Evolutionary conservation across 1,284 basidiomycete genomes (phyloP).

Genomic region (Ganoderma sp.): DNA sequence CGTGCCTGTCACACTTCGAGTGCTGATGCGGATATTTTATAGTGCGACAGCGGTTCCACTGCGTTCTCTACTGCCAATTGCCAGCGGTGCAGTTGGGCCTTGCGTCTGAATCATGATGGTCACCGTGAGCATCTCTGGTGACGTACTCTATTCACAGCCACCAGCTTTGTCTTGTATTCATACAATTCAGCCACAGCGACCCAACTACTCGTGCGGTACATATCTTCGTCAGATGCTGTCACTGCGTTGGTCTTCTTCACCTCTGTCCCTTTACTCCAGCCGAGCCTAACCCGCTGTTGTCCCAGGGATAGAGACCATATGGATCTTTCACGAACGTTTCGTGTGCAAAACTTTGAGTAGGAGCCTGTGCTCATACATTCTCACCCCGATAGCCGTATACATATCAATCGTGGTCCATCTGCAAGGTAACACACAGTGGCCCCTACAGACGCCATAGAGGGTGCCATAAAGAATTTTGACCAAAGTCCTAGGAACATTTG

Average conservation of each 20-base stretch:
- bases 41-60: constrained; percentile 34
- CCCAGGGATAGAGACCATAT: constrained; percentile 49
- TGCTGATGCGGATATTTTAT: constrained; percentile 7
- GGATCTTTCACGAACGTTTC: neutral
- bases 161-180: neutral
- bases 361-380: neutral
- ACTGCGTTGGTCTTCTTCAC: constrained; percentile 29
- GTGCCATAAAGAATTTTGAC: neutral
- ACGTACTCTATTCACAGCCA: neutral
- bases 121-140: constrained; percentile 34
- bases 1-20: neutral
- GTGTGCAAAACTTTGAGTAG: neutral
- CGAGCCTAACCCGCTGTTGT: constrained; percentile 1
- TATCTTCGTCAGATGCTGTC: constrained; percentile 26
- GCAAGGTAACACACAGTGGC: neutral
- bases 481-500: neutral
- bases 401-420: neutral
- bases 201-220: constrained; percentile 27
- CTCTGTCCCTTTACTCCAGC: neutral
- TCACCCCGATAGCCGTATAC: neutral
- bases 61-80: constrained; percentile 28
- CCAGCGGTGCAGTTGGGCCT: constrained; percentile 41
- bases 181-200: constrained; percentile 22
- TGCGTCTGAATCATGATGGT: constrained; percentile 19
- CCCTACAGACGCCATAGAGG: neutral